These are phyloP conservation scores for Pseudocercospora musae DNA, from an alignment of 2,329 filamentous ascomycete species.

Conservation along the genomic window DNA sequence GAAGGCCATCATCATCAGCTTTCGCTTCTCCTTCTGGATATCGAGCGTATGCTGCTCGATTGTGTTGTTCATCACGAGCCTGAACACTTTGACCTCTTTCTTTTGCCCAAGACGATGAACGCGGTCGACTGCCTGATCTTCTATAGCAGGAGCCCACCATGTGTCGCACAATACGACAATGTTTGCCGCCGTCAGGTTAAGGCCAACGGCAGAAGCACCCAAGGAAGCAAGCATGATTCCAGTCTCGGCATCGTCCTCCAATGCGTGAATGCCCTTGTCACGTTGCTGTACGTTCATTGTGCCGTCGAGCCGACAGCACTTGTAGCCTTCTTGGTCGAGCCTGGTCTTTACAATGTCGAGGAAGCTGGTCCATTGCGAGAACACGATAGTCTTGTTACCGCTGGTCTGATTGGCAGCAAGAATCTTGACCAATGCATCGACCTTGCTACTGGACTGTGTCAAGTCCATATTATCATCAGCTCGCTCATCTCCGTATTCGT, in stretches of 20 bases:
- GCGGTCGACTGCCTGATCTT: slow-evolving; percentile 86
- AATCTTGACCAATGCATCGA: slow-evolving; percentile 73
- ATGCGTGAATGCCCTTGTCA: slow-evolving; percentile 66
- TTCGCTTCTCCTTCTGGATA: slow-evolving; percentile 75
- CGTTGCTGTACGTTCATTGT: slow-evolving; percentile 68
- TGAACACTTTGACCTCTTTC: slow-evolving; percentile 72
- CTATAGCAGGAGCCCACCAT: slow-evolving; percentile 86
- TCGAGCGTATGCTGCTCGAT: slow-evolving; percentile 78
- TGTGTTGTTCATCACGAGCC: slow-evolving; percentile 74
- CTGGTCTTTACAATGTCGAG: slow-evolving; percentile 69
- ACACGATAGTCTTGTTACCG: slow-evolving; percentile 67
- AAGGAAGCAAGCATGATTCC: slow-evolving; percentile 79
- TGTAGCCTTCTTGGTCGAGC: slow-evolving; percentile 58
- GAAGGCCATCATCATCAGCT: slow-evolving; percentile 75
- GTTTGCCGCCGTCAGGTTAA: slow-evolving; percentile 82
- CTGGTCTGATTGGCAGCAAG: slow-evolving; percentile 62
- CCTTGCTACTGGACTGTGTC: slow-evolving; percentile 73
- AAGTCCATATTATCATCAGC: slow-evolving; percentile 50
- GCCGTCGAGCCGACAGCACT: slow-evolving; percentile 73
- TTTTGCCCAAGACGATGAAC: slow-evolving; percentile 84
- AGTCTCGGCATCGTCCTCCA: slow-evolving; percentile 65
- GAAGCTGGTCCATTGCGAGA: slow-evolving; percentile 76
- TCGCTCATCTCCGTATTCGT: slow-evolving; percentile 40
- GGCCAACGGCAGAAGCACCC: slow-evolving; percentile 76
- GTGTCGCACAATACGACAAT: slow-evolving; percentile 80